Evolutionary conservation across 176 grass and related monocot genomes (phyloP).

Genomic region (Lolium rigidum): DNA sequence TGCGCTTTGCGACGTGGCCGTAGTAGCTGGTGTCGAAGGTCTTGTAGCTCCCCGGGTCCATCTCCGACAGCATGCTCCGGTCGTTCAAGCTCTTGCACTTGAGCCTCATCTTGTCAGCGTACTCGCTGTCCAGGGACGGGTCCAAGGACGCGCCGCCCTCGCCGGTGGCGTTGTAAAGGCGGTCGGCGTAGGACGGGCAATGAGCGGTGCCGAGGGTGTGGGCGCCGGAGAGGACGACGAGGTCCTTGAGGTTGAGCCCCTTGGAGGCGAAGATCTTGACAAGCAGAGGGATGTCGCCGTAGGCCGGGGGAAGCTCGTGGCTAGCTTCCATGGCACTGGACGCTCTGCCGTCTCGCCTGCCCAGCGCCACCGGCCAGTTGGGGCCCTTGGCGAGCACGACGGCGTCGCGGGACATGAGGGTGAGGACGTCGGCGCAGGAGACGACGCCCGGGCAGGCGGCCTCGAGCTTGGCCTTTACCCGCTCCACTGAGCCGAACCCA

Average conservation of each 20-base stretch:
- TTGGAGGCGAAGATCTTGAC: constrained; percentile 9
- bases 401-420: constrained; percentile 10
- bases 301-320: neutral
- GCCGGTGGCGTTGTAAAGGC: neutral
- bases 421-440: neutral
- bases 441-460: constrained; percentile 11
- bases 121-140: constrained; percentile 5
- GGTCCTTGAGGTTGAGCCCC: constrained; percentile 2
- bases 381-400: neutral
- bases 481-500: constrained; percentile 66
- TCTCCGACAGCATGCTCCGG: neutral
- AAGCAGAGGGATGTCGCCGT: neutral
- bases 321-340: neutral
- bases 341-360: neutral
- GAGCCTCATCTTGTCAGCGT: neutral
- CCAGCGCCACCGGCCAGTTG: neutral
- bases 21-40: constrained; percentile 21
- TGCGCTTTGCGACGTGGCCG: constrained; percentile 5
- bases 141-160: neutral
- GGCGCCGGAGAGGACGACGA: constrained; percentile 15
- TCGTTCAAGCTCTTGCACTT: constrained; percentile 7
- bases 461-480: constrained; percentile 66
- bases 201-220: constrained; percentile 6
- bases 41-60: constrained; percentile 3
- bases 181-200: constrained; percentile 10